Evolutionary conservation across 805 yeast genomes (phyloP).

Genomic region (Isabelozyma heimii): DNA sequence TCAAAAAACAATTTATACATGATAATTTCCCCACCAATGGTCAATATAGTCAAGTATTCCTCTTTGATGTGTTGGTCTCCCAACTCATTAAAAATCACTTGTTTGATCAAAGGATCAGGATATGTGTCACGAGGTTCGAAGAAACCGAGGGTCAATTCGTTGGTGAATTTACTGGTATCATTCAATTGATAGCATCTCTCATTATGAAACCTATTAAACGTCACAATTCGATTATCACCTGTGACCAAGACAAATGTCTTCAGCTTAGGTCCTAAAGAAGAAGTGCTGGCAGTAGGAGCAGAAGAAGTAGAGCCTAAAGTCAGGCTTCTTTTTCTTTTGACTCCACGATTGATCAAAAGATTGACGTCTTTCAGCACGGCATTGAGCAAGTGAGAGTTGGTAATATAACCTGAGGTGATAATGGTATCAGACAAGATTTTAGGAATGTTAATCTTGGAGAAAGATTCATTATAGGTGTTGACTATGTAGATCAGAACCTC

Average conservation of each 20-base stretch:
- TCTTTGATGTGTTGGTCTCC: constrained; percentile 58
- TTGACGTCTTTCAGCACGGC: constrained; percentile 29
- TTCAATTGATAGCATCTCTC: constrained; percentile 54
- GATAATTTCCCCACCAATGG: constrained; percentile 77
- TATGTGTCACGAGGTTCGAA: constrained; percentile 51
- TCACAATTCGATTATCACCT: constrained; percentile 71
- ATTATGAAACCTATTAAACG: constrained; percentile 54
- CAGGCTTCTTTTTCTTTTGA: constrained; percentile 31
- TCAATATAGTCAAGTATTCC: constrained; percentile 67
- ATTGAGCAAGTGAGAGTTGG: constrained; percentile 39
- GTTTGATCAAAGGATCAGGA: constrained; percentile 75
- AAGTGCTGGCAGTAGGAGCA: neutral
- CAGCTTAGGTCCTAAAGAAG: constrained; percentile 21
- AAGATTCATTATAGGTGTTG: constrained; percentile 36
- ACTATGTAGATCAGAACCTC: constrained; percentile 56
- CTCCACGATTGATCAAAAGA: constrained; percentile 18
- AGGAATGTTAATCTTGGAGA: constrained; percentile 35
- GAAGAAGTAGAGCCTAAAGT: constrained; percentile 8
- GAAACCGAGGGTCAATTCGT: constrained; percentile 38
- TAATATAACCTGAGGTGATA: constrained; percentile 67
- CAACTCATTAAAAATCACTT: constrained; percentile 56
- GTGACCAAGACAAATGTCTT: constrained; percentile 64
- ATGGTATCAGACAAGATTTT: constrained; percentile 46
- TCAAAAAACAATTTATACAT: constrained; percentile 59
- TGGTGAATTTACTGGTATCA: constrained; percentile 47